Conservation (phyloP, 805 yeast species). For the Lipomyces orientalis region DNA sequence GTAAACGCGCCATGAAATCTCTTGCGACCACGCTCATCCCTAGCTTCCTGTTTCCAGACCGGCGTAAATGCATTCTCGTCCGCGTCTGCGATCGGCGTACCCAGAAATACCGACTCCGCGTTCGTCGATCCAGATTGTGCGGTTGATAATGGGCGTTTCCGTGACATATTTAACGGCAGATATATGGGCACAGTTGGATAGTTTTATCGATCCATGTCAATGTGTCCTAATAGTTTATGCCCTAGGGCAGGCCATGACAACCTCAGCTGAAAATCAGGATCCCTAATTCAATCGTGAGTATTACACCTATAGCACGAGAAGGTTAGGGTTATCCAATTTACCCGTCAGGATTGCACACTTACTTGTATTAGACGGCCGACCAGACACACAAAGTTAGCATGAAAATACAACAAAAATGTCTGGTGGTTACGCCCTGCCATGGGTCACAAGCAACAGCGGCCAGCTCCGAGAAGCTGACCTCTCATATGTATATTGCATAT, state of each 20-base stretch:
- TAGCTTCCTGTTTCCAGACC: slow-evolving; percentile 39
- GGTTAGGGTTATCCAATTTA: no score
- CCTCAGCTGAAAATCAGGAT: neutral
- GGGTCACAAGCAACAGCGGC: no score
- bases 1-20: slow-evolving; percentile 47
- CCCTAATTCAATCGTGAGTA: no score
- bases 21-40: slow-evolving; percentile 39
- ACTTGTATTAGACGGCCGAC: no score
- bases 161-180: neutral
- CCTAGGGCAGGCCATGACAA: neutral
- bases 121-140: neutral
- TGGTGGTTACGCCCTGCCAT: no score
- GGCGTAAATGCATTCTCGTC: slow-evolving; percentile 26
- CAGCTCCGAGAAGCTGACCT: no score
- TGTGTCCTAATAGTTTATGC: neutral
- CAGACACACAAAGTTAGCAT: no score
- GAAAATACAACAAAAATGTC: no score
- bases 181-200: neutral
- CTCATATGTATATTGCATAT: no score
- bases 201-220: neutral
- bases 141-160: slow-evolving; percentile 1
- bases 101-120: slow-evolving; percentile 18
- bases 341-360: no score
- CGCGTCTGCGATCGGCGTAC: slow-evolving; percentile 23
- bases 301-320: no score